A percentile compares a stretch with the other conserved stretches of the same genome.
These are phyloP conservation scores for Phlebiopsis gigantea DNA, from an alignment of 768 basidiomycete genomes.

Conservation along the genomic window DNA sequence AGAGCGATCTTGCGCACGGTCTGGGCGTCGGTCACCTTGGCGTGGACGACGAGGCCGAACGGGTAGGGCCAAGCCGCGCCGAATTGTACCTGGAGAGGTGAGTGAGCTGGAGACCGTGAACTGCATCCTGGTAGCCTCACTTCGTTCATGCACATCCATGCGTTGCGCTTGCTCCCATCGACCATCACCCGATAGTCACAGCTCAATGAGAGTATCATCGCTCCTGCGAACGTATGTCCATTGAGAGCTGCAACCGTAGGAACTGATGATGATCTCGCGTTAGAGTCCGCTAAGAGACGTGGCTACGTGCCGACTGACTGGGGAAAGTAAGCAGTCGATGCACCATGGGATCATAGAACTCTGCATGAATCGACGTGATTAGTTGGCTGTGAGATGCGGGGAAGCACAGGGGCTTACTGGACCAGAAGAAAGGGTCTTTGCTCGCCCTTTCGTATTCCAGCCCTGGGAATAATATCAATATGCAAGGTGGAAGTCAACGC, in stretches of 20 bases:
- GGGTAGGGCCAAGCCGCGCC: slow-evolving; percentile 77
- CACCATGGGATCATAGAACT: slow-evolving; percentile 69
- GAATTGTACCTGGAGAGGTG: slow-evolving; percentile 59
- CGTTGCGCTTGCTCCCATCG: slow-evolving; percentile 68
- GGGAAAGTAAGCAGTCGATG: slow-evolving; percentile 69
- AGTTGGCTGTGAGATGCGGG: not conserved
- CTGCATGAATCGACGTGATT: slow-evolving; percentile 31
- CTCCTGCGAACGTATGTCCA: slow-evolving; percentile 84
- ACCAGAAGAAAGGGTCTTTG: slow-evolving; percentile 58
- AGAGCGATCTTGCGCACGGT: slow-evolving; percentile 69
- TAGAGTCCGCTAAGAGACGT: not conserved
- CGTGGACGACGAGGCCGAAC: slow-evolving; percentile 55
- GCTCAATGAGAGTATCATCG: slow-evolving; percentile 68
- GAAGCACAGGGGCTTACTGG: slow-evolving; percentile 35
- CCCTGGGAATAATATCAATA: slow-evolving; percentile 36
- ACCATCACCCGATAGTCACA: slow-evolving; percentile 92
- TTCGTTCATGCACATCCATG: slow-evolving; percentile 94
- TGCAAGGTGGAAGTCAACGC: not conserved
- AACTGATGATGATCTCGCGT: slow-evolving; percentile 41
- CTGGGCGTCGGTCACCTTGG: slow-evolving; percentile 56
- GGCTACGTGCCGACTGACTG: slow-evolving; percentile 38
- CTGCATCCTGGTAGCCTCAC: slow-evolving; percentile 32
- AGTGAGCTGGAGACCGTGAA: too few relatives aligned
- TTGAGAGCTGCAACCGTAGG: slow-evolving; percentile 78
- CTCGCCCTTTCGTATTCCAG: slow-evolving; percentile 54